phyloP scores from a whole-genome alignment of 2,329 filamentous ascomycete species.

The Didymella sp. region DNA sequence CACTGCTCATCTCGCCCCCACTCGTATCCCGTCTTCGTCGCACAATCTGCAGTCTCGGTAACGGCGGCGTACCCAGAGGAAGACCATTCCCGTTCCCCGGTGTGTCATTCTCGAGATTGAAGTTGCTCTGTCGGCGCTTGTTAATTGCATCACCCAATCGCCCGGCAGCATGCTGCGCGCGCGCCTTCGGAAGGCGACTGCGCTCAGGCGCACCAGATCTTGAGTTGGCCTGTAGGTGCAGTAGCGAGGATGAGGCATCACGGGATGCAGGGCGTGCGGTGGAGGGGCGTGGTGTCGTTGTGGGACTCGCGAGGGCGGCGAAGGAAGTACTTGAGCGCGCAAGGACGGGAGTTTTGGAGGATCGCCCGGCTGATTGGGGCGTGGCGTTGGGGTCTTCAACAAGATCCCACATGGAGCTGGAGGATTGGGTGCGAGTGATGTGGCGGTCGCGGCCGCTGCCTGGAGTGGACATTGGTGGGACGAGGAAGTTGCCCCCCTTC shows the following conservation, averaged over 20 bases:
- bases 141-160: conserved; percentile 39
- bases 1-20: conserved; percentile 41
- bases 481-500: conserved; percentile 38
- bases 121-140: conserved; percentile 35
- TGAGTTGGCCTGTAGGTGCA: conserved; percentile 35
- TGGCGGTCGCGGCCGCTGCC: conserved; percentile 34
- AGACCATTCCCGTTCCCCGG: conserved; percentile 16
- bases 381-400: conserved; percentile 38
- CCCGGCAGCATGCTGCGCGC: conserved; percentile 29
- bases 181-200: conserved; percentile 43
- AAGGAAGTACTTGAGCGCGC: conserved; percentile 40
- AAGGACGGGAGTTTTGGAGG: conserved; percentile 30
- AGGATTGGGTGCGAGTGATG: conserved; percentile 39
- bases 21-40: conserved; percentile 45
- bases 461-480: conserved; percentile 38
- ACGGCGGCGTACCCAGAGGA: conserved; percentile 24
- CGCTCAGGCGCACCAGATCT: conserved; percentile 20
- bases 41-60: conserved; percentile 45
- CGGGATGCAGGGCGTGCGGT: conserved; percentile 38
- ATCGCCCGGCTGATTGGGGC: conserved; percentile 27
- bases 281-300: conserved; percentile 24
- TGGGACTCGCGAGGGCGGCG: conserved; percentile 31
- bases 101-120: conserved; percentile 34
- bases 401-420: conserved; percentile 45
- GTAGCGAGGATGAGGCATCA: conserved; percentile 36